phyloP scores from a whole-genome alignment of 495 filamentous ascomycete genomes.

The Monascus purpureus region DNA sequence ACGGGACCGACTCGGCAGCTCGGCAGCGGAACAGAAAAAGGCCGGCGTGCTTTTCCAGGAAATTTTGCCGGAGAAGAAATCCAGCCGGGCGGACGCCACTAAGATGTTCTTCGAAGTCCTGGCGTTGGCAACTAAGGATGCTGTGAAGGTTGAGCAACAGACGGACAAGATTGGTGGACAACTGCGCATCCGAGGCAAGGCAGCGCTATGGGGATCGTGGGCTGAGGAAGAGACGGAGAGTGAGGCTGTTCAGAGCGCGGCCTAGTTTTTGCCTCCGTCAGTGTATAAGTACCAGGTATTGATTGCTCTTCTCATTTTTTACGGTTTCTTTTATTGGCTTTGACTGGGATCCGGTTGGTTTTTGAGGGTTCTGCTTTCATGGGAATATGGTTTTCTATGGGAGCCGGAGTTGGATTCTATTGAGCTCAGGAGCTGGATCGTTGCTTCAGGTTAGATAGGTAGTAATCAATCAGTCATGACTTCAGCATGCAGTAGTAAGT shows the following conservation, averaged over 20 bases:
- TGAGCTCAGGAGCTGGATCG: too few relatives aligned
- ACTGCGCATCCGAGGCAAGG: conserved; percentile 72
- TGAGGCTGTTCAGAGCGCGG: conserved; percentile 29
- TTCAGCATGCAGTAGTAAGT: too few relatives aligned
- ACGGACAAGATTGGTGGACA: conserved; percentile 55
- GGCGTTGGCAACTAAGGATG: conserved; percentile 93
- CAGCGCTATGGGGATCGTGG: conserved; percentile 90
- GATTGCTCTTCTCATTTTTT: too few relatives aligned
- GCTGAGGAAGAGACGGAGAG: conserved; percentile 68
- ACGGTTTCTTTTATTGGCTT: too few relatives aligned
- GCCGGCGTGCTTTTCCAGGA: conserved; percentile 78
- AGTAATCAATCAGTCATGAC: too few relatives aligned
- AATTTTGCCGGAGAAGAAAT: conserved; percentile 64
- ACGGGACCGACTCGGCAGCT: conserved; percentile 70
- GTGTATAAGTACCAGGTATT: too few relatives aligned
- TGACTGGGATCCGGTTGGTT: too few relatives aligned
- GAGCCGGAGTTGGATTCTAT: too few relatives aligned
- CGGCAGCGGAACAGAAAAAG: conserved; percentile 61
- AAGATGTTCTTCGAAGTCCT: conserved; percentile 99
- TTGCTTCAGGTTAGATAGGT: too few relatives aligned
- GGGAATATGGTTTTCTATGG: too few relatives aligned
- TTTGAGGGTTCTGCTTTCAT: too few relatives aligned
- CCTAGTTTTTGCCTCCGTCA: too few relatives aligned
- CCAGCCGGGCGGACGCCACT: conserved; percentile 76
- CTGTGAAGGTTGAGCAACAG: conserved; percentile 92